Evolutionary conservation across 805 yeast genomes (phyloP), one percentile per base, ranked within the genome.

Genomic region (Maudiozyma serrabonitensis): DNA sequence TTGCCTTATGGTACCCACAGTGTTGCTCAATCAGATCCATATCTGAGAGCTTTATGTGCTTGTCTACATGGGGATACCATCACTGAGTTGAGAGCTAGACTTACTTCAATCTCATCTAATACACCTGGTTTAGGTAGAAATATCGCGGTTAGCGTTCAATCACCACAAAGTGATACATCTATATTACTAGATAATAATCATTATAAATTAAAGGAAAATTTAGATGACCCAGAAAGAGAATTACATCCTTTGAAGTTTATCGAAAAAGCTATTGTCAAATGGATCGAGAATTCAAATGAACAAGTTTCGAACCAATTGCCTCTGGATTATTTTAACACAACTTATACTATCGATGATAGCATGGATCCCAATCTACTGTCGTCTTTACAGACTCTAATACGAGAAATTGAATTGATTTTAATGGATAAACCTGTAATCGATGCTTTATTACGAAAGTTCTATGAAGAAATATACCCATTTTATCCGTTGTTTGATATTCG

Each of bases 401-500:
- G 50, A n/a, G 58, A 56, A 46, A 48, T 53, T 43, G 54, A 53
- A 50, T 7, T 46, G 3, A 43, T 53, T 13, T 19, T 56, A 19
- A 12, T 47, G 13, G 52, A 53, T 35, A 53, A 50, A 44, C 35
- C 43, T 13, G 47, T 46, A 4, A 41, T 52, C 5, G 49, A 55
- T 41, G 25, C 35, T 4, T 44, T 51, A 23, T 39, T 59, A 16
- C 52, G 39, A 25, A 46, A 45, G 2, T 59, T 59, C 38, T 58
- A 57, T 40, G 49, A 55, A 31, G 50, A 56, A 15, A 49, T 59
- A 16, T 59, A 58, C 35, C 63, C 63, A 32, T 51, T 56, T 35
- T 56, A 45, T 34, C 62, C 63, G 16, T 48, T 54, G 26, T 49
- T 59, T 40, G 60, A 58, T 31, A 53, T 56, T 25, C 39, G 46